Evolutionary conservation across 176 grass and related monocot genomes (phyloP).

Genomic region (Metroxylon sagu): DNA sequence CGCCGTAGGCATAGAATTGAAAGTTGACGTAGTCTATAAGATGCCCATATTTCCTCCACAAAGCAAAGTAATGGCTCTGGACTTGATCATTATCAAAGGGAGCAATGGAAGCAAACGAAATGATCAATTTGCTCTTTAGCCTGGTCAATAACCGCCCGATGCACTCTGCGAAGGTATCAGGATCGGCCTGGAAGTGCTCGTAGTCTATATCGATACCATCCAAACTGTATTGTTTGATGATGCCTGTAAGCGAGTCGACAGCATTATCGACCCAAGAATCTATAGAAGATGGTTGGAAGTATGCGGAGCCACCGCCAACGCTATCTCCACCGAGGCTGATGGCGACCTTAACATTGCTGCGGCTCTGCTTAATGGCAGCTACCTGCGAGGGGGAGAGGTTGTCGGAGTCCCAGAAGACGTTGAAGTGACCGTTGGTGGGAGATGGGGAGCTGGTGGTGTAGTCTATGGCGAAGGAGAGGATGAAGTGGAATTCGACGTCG

Average conservation of each 20-base stretch:
- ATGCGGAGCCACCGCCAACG: background rate
- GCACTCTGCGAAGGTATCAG: slow-evolving; percentile 36
- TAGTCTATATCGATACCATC: slow-evolving; percentile 50
- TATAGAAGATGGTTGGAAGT: slow-evolving; percentile 24
- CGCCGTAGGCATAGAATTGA: slow-evolving; percentile 44
- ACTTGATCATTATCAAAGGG: slow-evolving; percentile 29
- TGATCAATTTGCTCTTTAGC: slow-evolving; percentile 14
- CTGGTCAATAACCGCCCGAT: slow-evolving; percentile 26
- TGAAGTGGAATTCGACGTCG: slow-evolving; percentile 39
- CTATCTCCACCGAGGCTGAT: slow-evolving; percentile 40
- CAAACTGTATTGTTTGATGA: slow-evolving; percentile 19
- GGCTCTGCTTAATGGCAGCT: slow-evolving; percentile 4
- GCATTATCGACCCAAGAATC: slow-evolving; percentile 43
- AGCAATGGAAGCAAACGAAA: slow-evolving; percentile 42
- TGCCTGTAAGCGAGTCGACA: background rate
- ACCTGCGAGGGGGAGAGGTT: slow-evolving; percentile 21
- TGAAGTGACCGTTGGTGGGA: slow-evolving; percentile 30
- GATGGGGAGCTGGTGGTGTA: background rate
- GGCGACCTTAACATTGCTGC: slow-evolving; percentile 9
- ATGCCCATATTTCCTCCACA: slow-evolving; percentile 26
- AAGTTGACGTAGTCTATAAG: slow-evolving; percentile 49
- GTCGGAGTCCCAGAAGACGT: slow-evolving; percentile 22
- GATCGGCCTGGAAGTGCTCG: slow-evolving; percentile 33
- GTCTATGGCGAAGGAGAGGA: slow-evolving; percentile 53
- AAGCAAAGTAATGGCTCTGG: slow-evolving; percentile 21